These are phyloP conservation scores for Mortierella sp. DNA, from an alignment of 371 early-diverging fungal species.

Conservation along the genomic window DNA sequence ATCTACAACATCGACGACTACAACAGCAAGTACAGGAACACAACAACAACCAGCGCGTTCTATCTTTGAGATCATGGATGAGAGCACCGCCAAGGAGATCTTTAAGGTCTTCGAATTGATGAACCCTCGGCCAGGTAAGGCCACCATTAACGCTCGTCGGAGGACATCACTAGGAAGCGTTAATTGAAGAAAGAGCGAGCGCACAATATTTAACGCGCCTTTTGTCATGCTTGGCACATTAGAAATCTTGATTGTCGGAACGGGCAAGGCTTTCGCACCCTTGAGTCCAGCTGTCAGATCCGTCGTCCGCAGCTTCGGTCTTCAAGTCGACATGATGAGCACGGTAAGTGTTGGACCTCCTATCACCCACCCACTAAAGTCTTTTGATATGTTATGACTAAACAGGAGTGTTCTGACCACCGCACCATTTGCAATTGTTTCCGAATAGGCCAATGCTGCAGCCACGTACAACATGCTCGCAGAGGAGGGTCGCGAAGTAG, in stretches of 20 bases:
- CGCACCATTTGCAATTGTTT: not conserved
- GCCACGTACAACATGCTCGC: slow-evolving; percentile 75
- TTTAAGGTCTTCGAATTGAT: slow-evolving; percentile 56
- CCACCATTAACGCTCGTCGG: not conserved
- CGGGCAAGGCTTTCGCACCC: slow-evolving; percentile 67
- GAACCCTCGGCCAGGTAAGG: slow-evolving; percentile 54
- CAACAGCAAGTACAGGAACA: slow-evolving; percentile 7
- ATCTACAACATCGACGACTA: slow-evolving; percentile 2
- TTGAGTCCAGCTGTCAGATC: slow-evolving; percentile 66
- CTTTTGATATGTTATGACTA: not conserved
- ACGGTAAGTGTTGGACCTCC: slow-evolving; percentile 55
- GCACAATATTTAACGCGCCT: not conserved
- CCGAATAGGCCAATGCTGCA: slow-evolving; percentile 69
- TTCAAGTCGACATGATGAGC: slow-evolving; percentile 76
- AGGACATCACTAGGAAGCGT: not conserved
- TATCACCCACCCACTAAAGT: too few relatives aligned
- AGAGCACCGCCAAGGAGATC: slow-evolving; percentile 49
- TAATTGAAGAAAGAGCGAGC: not conserved
- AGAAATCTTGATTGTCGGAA: slow-evolving; percentile 72
- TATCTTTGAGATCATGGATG: slow-evolving; percentile 53
- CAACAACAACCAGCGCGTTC: slow-evolving; percentile 18
- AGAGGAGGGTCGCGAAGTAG: slow-evolving; percentile 74
- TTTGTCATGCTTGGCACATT: not conserved
- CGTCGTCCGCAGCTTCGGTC: slow-evolving; percentile 65
- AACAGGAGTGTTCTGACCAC: not conserved